Base-by-base conservation (phyloP, 805 yeast genomes). In the Saturnispora silvae region DNA sequence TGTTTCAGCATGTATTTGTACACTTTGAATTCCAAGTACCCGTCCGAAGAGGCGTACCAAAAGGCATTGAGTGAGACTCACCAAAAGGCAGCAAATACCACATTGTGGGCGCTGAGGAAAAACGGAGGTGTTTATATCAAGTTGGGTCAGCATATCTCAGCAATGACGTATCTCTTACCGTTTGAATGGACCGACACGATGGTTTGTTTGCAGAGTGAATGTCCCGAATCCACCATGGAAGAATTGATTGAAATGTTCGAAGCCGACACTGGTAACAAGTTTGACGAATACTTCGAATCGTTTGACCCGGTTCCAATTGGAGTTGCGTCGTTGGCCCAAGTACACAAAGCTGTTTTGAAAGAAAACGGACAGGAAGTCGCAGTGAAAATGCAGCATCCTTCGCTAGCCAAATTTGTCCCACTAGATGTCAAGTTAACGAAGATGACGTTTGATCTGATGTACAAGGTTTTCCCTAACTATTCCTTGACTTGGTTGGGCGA, bases 401-500 rank as follows among this genome's bases (percentile, higher is more conserved):
- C 84, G 3, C 63, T 92, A 37, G 70, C 75, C 33, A 82, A 81
- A 48, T 92, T 82, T 60, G 94, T 92, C 8, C 98, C 98, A 0
- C 58, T 92, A 18, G 99, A 92, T 59, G 76, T 92, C 2, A 63
- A 71, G 49, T 59, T 92, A 53, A 87, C 96, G 0, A 69, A 72
- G 40, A 64, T 75, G 3, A 94, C 87, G 4, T 89, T 89, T 52
- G 63, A 65, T 20, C 58, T 81, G 43, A 75, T 92, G 66, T 75
- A 76, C 51, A 69, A 70, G 45, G 77, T 83, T 9, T 92, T 92
- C 53, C 97, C 98, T 0, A 92, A 92, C 40, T 92, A 89, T 52
- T 95, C 97, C 0, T 60, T 94, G 46, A 74, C 79, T 3, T 92
- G 98, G 98, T 66, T 92, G n/a, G 84, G 95, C 11, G 96, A 92